A percentile compares a stretch with the other conserved stretches of the same genome.
These are phyloP conservation scores for Iris pallida DNA, from an alignment of 116 monocot species.

Conservation along the genomic window DNA sequence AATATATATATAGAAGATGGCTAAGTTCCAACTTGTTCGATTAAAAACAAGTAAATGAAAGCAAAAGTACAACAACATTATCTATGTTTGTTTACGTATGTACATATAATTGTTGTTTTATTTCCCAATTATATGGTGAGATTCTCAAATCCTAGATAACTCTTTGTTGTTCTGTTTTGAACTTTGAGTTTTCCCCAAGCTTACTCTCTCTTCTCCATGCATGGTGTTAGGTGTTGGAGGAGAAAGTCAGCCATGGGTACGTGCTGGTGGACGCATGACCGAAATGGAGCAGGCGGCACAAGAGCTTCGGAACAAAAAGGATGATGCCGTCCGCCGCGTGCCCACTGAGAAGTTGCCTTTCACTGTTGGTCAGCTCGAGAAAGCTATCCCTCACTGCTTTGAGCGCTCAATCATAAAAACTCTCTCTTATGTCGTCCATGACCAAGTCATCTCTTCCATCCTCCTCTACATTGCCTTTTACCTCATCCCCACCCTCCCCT, in stretches of 20 bases:
- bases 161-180: too few relatives aligned
- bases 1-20: too few relatives aligned
- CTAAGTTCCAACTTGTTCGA: too few relatives aligned
- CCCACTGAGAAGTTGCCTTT: constrained; percentile 63
- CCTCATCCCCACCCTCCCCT: constrained; percentile 42
- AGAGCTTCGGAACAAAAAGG: constrained; percentile 1
- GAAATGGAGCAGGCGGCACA: constrained; percentile 6
- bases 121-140: too few relatives aligned
- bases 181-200: too few relatives aligned
- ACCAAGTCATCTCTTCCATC: constrained; percentile 39
- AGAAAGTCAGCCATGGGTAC: constrained; percentile 29
- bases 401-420: constrained; percentile 57
- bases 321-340: constrained; percentile 19
- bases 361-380: constrained; percentile 62
- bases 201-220: too few relatives aligned
- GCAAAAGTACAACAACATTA: too few relatives aligned
- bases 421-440: constrained; percentile 63
- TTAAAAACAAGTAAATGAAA: too few relatives aligned
- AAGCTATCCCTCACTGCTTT: constrained; percentile 80
- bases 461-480: constrained; percentile 54
- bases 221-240: too few relatives aligned
- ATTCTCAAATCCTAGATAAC: too few relatives aligned
- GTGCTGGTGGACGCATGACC: constrained; percentile 53
- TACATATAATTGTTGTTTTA: too few relatives aligned
- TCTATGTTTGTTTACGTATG: too few relatives aligned